Evolutionary conservation across 345 rosid species (phyloP), one percentile per base, ranked within the genome.

Genomic region (Populus ilicifolia): DNA sequence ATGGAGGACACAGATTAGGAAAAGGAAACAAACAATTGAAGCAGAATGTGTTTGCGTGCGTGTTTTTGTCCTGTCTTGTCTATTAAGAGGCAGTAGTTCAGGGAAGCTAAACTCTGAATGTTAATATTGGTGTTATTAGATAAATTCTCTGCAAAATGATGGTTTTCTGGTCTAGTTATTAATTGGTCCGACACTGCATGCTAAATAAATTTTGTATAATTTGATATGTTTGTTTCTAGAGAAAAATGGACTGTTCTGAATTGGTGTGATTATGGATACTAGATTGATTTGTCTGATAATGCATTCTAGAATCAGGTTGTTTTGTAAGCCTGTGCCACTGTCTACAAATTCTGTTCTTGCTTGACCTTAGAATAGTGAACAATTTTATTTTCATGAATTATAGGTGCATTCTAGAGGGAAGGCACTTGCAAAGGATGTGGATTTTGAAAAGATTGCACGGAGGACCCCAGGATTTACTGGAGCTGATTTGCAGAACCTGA

Each of bases 321-420:
- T 20, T 67, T 39, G 25, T 38, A 21, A 5, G 10, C 38, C 25
- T 38, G 21, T 18, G 10, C 23, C 9, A 4, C 10, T 5, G 8
- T 36, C 14, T 18, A 4, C n/a, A 21, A 14, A 33, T 8, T 67
- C n/a, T 68, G 29, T n/a, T n/a, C 38, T 18, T 38, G 48, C 38
- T 67, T 68, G 71, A 35, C 8, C 43, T 68, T 21, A 33, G 23
- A n/a, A 16, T 21, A 2, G 48, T 68, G 44, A 18, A 59, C 29
- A 38, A 35, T 12, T 21, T 12, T 41, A 20, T 4, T 36, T 74
- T 30, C 63, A 33, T 67, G 18, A 79, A 21, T 64, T 5, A 66
- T 77, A 96, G 98, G 99, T 96, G 79, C 99, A 93, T 83, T 96
- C 99, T 48, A 91, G 98, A 76, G 97, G 98, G 69, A 96, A 96